A percentile compares a stretch with the other conserved stretches of the same genome.
Conservation (phyloP, 2,329 filamentous ascomycete genomes). For the Herpotrichia juniperi region DNA sequence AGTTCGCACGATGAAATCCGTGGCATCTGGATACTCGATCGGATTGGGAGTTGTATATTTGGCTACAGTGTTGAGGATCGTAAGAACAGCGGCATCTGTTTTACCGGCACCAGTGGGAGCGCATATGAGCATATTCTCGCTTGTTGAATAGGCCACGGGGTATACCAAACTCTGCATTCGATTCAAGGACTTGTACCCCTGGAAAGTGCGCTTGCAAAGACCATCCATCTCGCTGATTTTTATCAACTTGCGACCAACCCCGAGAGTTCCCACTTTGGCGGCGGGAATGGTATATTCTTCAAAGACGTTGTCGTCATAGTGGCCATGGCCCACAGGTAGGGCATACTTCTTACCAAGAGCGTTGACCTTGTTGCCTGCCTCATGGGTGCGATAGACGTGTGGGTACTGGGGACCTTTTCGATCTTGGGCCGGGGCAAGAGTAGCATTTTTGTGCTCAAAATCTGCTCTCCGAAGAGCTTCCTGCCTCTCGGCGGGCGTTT, state of each 20-base stretch:
- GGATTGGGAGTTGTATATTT: slow-evolving; percentile 85
- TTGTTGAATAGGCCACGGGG: slow-evolving; percentile 92
- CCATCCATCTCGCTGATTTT: slow-evolving; percentile 84
- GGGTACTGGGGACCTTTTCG: slow-evolving; percentile 80
- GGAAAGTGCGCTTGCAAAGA: slow-evolving; percentile 88
- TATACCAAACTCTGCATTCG: slow-evolving; percentile 98
- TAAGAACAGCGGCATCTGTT: slow-evolving; percentile 97
- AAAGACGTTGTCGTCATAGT: slow-evolving; percentile 76
- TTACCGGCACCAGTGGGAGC: slow-evolving; percentile 98
- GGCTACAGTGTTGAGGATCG: slow-evolving; percentile 86
- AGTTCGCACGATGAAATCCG: slow-evolving; percentile 79
- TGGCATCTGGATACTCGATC: slow-evolving; percentile 72
- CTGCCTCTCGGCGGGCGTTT: slow-evolving; percentile 79
- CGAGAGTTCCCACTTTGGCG: slow-evolving; percentile 75
- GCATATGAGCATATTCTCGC: slow-evolving; percentile 98
- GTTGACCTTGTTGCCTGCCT: slow-evolving; percentile 84
- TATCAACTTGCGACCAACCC: slow-evolving; percentile 75
- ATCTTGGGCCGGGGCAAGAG: slow-evolving; percentile 72
- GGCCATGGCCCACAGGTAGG: slow-evolving; percentile 76
- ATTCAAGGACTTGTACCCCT: slow-evolving; percentile 90
- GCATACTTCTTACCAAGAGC: slow-evolving; percentile 81
- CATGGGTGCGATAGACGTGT: slow-evolving; percentile 86
- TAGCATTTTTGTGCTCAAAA: slow-evolving; percentile 78
- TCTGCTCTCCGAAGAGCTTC: slow-evolving; percentile 78
- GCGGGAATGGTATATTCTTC: slow-evolving; percentile 91